A percentile compares a stretch with the other conserved stretches of the same genome.
These are phyloP conservation scores for Sisymbrium irio DNA, from an alignment of 345 rosid species.

Conservation along the genomic window DNA sequence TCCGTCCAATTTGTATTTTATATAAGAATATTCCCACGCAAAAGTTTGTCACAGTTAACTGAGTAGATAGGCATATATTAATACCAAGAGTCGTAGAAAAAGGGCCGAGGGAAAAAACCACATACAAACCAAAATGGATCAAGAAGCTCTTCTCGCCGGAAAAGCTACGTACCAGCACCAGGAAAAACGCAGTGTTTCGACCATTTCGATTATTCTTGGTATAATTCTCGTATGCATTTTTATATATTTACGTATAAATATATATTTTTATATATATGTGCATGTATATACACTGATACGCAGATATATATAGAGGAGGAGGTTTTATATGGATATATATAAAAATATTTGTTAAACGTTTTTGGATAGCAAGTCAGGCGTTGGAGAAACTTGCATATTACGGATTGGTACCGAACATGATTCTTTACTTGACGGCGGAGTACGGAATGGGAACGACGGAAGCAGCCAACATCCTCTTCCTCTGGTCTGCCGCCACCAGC, in stretches of 20 bases:
- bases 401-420: constrained; percentile 60
- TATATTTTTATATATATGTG: no score
- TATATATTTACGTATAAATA: no score
- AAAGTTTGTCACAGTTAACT: not conserved
- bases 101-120: not conserved
- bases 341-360: not conserved
- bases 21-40: not conserved
- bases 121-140: constrained; percentile 5
- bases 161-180: not conserved
- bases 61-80: not conserved
- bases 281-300: no score
- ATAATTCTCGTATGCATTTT: not conserved
- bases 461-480: constrained; percentile 46
- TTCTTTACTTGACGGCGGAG: constrained; percentile 50
- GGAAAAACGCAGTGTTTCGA: constrained; percentile 44
- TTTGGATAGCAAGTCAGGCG: constrained; percentile 55
- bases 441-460: constrained; percentile 46
- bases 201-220: constrained; percentile 68
- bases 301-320: not conserved
- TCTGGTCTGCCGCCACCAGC: constrained; percentile 58
- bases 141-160: constrained; percentile 32
- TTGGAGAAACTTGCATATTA: constrained; percentile 54
- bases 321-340: not conserved
- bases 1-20: constrained; percentile 2
- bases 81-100: not conserved